These are phyloP conservation scores for Gastrodia elata DNA, from an alignment of 106 monocot genomes.

Conservation along the genomic window DNA sequence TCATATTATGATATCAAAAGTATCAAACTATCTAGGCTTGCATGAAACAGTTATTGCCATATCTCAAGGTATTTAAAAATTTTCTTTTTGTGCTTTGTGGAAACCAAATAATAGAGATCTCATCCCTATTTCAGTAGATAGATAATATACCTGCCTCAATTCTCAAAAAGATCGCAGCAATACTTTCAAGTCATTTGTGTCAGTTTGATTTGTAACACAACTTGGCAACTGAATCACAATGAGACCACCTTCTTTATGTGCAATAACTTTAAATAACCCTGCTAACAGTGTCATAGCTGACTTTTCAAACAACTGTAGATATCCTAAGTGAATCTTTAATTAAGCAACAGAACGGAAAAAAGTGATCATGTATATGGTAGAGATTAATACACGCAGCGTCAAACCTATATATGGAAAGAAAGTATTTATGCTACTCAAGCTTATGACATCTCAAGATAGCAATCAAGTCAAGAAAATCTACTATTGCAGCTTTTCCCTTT, in stretches of 20 bases:
- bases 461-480: not conserved
- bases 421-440: not conserved
- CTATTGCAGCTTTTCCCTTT: not conserved
- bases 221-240: too few species aligned
- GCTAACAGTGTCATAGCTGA: too few species aligned
- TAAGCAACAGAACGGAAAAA: not conserved
- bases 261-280: too few species aligned
- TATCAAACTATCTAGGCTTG: too few species aligned
- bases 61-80: not conserved
- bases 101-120: too few species aligned
- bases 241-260: too few species aligned
- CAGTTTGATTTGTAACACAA: too few species aligned
- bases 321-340: not conserved
- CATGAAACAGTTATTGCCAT: not conserved
- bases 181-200: too few species aligned
- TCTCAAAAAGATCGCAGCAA: too few species aligned
- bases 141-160: too few species aligned
- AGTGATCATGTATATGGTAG: not conserved
- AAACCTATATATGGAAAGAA: not conserved
- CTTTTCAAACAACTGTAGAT: not conserved
- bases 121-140: too few species aligned
- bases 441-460: not conserved
- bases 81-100: too few species aligned
- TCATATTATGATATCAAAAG: slow-evolving; percentile 1
- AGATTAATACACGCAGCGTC: not conserved